Percentiles rank a stretch among this genome's conserved stretches.
Evolutionary conservation across 1,284 basidiomycete genomes (phyloP).

Genomic region (Boletus semigastroideus): DNA sequence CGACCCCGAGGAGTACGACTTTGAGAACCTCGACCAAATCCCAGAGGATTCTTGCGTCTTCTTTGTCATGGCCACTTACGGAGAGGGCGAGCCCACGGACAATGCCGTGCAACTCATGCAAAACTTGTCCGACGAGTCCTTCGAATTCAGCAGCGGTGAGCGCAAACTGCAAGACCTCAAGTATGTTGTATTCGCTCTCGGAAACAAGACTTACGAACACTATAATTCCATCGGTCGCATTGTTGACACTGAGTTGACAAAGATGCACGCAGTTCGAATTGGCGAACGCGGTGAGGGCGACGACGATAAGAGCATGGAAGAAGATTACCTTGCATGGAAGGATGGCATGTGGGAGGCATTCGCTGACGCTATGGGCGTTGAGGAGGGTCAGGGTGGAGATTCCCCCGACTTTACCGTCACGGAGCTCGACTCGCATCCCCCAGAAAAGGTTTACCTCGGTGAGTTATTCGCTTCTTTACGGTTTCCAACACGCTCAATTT

Average conservation of each 20-base stretch:
- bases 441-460: slow-evolving; percentile 91
- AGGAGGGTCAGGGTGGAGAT: slow-evolving; percentile 95
- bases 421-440: slow-evolving; percentile 72
- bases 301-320: slow-evolving; percentile 99
- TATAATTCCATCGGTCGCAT: slow-evolving; percentile 89
- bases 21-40: slow-evolving; percentile 90
- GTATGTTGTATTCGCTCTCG: slow-evolving; percentile 94
- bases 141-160: slow-evolving; percentile 82
- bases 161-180: slow-evolving; percentile 84
- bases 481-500: slow-evolving; percentile 4
- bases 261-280: slow-evolving; percentile 85
- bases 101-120: slow-evolving; percentile 97
- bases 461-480: slow-evolving; percentile 27
- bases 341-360: slow-evolving; percentile 95
- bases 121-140: slow-evolving; percentile 83
- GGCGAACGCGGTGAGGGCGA: slow-evolving; percentile 95
- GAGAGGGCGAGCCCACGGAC: slow-evolving; percentile 98
- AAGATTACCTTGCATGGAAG: slow-evolving; percentile 99
- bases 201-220: slow-evolving; percentile 95
- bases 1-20: slow-evolving; percentile 97
- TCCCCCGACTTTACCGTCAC: slow-evolving; percentile 92
- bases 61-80: slow-evolving; percentile 98
- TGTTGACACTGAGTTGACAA: slow-evolving; percentile 72
- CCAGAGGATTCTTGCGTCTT: slow-evolving; percentile 85
- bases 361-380: slow-evolving; percentile 77